Evolutionary conservation across 352 stramenopile species (phyloP).

Genomic region (Phytopythium ostracodes): DNA sequence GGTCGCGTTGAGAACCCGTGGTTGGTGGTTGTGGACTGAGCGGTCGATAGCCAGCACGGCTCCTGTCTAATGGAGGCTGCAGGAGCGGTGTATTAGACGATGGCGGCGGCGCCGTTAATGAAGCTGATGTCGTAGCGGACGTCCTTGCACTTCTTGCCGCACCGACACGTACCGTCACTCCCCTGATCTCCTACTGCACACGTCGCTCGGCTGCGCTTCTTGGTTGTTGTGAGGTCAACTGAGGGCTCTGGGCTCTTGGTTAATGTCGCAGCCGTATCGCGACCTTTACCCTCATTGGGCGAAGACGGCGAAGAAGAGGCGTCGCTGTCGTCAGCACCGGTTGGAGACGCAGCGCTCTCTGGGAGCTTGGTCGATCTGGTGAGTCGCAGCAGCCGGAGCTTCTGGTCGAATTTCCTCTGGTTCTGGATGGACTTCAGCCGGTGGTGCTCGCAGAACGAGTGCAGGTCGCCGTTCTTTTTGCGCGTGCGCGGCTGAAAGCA

Average conservation of each 20-base stretch:
- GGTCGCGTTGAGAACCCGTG: slow-evolving; percentile 50
- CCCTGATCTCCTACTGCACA: not conserved
- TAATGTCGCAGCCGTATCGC: not conserved
- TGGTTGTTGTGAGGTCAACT: not conserved
- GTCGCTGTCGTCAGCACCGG: not conserved
- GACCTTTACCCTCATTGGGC: not conserved
- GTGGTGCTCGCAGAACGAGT: slow-evolving; percentile 66
- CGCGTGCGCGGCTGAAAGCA: slow-evolving; percentile 45
- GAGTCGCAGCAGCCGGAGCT: slow-evolving; percentile 17
- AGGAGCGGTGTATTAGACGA: not conserved
- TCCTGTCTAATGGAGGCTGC: no score
- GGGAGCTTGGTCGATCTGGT: not conserved
- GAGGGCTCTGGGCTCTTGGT: not conserved
- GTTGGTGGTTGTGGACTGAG: slow-evolving; percentile 46
- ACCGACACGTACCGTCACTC: not conserved
- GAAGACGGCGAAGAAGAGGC: not conserved
- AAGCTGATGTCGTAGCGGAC: slow-evolving; percentile 6
- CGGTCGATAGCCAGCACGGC: no score
- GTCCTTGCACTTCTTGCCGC: slow-evolving; percentile 4
- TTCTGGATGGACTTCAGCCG: slow-evolving; percentile 52
- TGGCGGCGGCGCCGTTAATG: not conserved
- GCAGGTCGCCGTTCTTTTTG: slow-evolving; percentile 62
- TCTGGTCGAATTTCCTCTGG: slow-evolving; percentile 51
- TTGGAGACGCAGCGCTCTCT: not conserved
- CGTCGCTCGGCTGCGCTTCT: not conserved